A percentile compares a stretch with the other conserved stretches of the same genome.
Evolutionary conservation across 192 early-diverging fungal genomes (phyloP).

Genomic region (Coemansia erecta): DNA sequence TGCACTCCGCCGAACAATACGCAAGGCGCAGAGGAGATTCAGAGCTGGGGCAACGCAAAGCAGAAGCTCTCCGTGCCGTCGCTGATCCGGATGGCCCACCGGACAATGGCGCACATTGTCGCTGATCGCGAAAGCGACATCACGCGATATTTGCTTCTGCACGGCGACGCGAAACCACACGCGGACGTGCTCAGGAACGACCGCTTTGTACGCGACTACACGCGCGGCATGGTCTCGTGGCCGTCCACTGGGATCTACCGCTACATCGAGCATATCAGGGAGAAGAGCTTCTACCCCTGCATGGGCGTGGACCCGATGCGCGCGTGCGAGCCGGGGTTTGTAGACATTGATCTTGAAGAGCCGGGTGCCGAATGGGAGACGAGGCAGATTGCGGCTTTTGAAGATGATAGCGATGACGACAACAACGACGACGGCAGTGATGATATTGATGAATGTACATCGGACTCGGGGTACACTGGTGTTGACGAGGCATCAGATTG

Average conservation of each 20-base stretch:
- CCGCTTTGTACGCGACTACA: neutral
- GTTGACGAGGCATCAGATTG: neutral
- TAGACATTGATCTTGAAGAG: constrained; percentile 23
- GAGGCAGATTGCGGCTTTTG: constrained; percentile 10
- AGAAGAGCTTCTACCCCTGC: neutral
- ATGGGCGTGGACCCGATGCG: constrained; percentile 18
- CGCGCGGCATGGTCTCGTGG: constrained; percentile 12
- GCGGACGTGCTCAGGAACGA: neutral
- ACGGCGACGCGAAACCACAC: neutral
- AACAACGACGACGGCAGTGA: neutral
- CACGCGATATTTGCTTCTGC: neutral
- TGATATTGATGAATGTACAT: neutral
- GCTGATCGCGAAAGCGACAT: neutral
- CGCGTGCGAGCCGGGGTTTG: neutral
- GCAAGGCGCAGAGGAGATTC: neutral
- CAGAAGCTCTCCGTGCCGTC: neutral
- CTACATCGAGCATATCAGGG: constrained; percentile 9
- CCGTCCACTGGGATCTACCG: constrained; percentile 15
- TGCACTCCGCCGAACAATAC: neutral
- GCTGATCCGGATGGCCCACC: neutral
- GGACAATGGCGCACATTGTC: neutral
- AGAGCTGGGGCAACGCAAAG: neutral
- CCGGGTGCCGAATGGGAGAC: constrained; percentile 32
- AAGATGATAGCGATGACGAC: neutral
- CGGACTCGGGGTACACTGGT: neutral